Percentiles rank a stretch among this genome's conserved stretches.
phyloP scores from a whole-genome alignment of 2,329 filamentous ascomycete genomes.

The Cladosporium halotolerans region DNA sequence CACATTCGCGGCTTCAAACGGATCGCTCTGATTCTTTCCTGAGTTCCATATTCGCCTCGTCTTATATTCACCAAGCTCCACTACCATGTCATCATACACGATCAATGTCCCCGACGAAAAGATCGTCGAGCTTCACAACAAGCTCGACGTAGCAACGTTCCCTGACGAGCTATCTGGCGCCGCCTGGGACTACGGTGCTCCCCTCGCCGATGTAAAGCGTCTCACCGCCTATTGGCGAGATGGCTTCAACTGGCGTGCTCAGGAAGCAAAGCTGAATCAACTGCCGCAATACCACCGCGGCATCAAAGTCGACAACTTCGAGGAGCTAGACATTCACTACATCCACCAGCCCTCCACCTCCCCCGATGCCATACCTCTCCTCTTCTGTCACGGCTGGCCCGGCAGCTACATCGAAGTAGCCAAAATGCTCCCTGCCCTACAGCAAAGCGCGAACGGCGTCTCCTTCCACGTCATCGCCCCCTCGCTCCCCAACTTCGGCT shows the following conservation, averaged over 20 bases:
- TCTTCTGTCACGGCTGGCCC: constrained; percentile 65
- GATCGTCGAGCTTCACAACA: constrained; percentile 49
- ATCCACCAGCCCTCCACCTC: constrained; percentile 51
- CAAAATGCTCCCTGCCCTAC: constrained; percentile 52
- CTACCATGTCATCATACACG: constrained; percentile 36
- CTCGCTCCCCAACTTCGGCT: constrained; percentile 52
- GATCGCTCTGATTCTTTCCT: no score
- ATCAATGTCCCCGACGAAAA: constrained; percentile 48
- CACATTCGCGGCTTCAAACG: no score
- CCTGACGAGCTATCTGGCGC: constrained; percentile 51
- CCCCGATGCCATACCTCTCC: constrained; percentile 53
- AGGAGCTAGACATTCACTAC: constrained; percentile 57
- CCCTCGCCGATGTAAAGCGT: constrained; percentile 55
- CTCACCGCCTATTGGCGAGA: constrained; percentile 53
- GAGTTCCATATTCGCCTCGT: no score
- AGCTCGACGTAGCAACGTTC: constrained; percentile 49
- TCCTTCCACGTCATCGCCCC: constrained; percentile 50
- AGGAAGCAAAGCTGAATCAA: constrained; percentile 54
- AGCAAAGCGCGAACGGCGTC: constrained; percentile 33
- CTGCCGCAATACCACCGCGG: constrained; percentile 53
- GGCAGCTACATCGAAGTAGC: constrained; percentile 62
- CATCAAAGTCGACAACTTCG: constrained; percentile 54
- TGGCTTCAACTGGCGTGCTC: constrained; percentile 54
- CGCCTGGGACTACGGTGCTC: constrained; percentile 54
- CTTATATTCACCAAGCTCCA: background rate